Percentiles rank a stretch among this genome's conserved stretches.
phyloP scores from a whole-genome alignment of 805 yeast genomes.

The Candida glaebosa region DNA sequence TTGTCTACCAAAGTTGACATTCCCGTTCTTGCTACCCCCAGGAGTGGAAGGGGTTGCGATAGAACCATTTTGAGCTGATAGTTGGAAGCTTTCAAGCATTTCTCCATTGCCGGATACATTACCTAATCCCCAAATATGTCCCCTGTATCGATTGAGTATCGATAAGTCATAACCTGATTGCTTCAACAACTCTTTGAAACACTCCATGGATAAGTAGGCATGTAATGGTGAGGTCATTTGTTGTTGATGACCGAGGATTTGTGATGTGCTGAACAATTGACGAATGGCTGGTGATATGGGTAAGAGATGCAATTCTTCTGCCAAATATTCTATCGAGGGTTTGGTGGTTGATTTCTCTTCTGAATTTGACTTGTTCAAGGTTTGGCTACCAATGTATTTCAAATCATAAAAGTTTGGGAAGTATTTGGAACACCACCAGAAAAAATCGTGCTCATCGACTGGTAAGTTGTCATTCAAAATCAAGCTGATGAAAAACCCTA shows the following conservation, averaged over 20 bases:
- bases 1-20: conserved; percentile 31
- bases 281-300: conserved; percentile 54
- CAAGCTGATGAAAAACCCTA: conserved; percentile 81
- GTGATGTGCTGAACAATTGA: conserved; percentile 26
- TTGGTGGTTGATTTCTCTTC: conserved; percentile 21
- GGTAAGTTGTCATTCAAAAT: conserved; percentile 78
- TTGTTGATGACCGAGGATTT: conserved; percentile 24
- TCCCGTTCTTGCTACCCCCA: conserved; percentile 16
- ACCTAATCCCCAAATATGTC: conserved; percentile 52
- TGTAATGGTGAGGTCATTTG: conserved; percentile 51
- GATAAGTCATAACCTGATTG: conserved; percentile 20
- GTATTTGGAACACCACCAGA: conserved; percentile 62
- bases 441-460: conserved; percentile 71
- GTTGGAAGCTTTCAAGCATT: conserved; percentile 4
- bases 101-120: conserved; percentile 15
- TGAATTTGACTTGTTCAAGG: conserved; percentile 23
- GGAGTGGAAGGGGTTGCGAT: conserved; percentile 23
- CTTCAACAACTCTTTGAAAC: conserved; percentile 54
- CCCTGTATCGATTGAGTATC: conserved; percentile 37
- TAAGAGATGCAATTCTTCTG: conserved; percentile 63
- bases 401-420: conserved; percentile 86
- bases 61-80: conserved; percentile 3
- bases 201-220: conserved; percentile 60
- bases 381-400: conserved; percentile 48
- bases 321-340: conserved; percentile 56